A percentile compares a stretch with the other conserved stretches of the same genome.
phyloP scores from a whole-genome alignment of 257 asterid species.

The Nicotiana noctiflora region DNA sequence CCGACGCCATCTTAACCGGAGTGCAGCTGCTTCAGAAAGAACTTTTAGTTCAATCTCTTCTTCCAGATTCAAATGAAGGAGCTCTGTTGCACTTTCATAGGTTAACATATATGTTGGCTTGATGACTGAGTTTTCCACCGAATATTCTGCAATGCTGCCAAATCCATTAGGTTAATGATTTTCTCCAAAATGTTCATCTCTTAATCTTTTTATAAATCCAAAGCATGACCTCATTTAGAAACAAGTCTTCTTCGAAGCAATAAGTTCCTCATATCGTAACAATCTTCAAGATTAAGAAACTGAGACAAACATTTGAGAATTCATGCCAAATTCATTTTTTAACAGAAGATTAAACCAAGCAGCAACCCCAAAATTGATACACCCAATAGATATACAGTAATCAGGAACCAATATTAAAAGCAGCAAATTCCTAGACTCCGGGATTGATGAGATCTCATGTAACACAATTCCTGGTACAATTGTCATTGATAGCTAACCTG shows the following conservation, averaged over 20 bases:
- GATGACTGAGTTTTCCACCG: slow-evolving; percentile 78
- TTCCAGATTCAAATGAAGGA: slow-evolving; percentile 80
- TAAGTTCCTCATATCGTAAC: neutral
- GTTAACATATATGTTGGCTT: slow-evolving; percentile 96
- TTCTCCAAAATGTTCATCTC: neutral
- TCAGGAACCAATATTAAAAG: neutral
- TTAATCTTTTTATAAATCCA: neutral
- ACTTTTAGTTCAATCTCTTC: slow-evolving; percentile 84
- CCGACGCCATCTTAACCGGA: slow-evolving; percentile 78
- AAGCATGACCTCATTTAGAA: neutral
- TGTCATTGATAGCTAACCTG: slow-evolving; percentile 43
- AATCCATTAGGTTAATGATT: slow-evolving; percentile 29
- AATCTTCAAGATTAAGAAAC: neutral
- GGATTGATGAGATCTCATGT: neutral
- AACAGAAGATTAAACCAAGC: neutral
- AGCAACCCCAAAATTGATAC: neutral
- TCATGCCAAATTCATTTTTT: neutral
- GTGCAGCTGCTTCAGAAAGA: slow-evolving; percentile 86
- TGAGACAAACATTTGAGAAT: neutral
- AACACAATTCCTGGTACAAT: neutral
- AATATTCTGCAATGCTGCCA: slow-evolving; percentile 82
- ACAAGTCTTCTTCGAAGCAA: neutral
- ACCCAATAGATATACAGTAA: neutral
- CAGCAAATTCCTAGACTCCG: neutral
- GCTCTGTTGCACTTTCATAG: slow-evolving; percentile 95